These are phyloP conservation scores for Fusarium proliferatum DNA, from an alignment of 2,329 filamentous ascomycete species.

Conservation along the genomic window DNA sequence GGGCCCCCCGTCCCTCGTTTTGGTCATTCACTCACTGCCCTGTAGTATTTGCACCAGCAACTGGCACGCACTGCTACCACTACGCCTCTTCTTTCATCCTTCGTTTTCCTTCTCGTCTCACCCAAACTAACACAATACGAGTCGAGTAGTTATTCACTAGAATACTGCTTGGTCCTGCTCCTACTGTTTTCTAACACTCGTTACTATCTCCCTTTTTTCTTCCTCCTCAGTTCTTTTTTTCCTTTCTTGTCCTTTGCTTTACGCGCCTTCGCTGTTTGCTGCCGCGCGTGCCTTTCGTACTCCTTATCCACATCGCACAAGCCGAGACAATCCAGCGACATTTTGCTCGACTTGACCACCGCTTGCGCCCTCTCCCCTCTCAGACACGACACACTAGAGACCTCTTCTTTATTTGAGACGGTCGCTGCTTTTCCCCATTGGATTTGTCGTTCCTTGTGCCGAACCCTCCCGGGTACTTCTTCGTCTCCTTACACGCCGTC, in stretches of 20 bases:
- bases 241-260: conserved; percentile 6
- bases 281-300: conserved; percentile 28
- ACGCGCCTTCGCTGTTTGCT: conserved; percentile 17
- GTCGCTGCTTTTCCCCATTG: conserved; percentile 36
- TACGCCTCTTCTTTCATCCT: conserved; percentile 25
- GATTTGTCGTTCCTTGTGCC: conserved; percentile 23
- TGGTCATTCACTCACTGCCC: conserved; percentile 6
- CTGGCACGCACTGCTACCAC: background rate
- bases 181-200: conserved; percentile 30
- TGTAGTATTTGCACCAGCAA: background rate
- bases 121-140: conserved; percentile 16
- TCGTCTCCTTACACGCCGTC: conserved; percentile 7
- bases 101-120: conserved; percentile 26
- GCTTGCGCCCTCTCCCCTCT: conserved; percentile 17
- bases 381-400: conserved; percentile 12
- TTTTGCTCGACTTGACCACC: conserved; percentile 16
- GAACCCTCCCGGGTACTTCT: conserved; percentile 32
- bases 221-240: background rate
- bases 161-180: conserved; percentile 17
- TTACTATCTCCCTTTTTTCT: conserved; percentile 17
- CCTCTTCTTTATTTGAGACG: conserved; percentile 30
- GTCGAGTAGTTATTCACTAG: conserved; percentile 22
- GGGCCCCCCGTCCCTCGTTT: conserved; percentile 8
- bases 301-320: conserved; percentile 35
- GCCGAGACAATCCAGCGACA: conserved; percentile 32